These are phyloP conservation scores for Friedmanniomyces endolithicus DNA, from an alignment of 495 filamentous ascomycete species.

Conservation along the genomic window DNA sequence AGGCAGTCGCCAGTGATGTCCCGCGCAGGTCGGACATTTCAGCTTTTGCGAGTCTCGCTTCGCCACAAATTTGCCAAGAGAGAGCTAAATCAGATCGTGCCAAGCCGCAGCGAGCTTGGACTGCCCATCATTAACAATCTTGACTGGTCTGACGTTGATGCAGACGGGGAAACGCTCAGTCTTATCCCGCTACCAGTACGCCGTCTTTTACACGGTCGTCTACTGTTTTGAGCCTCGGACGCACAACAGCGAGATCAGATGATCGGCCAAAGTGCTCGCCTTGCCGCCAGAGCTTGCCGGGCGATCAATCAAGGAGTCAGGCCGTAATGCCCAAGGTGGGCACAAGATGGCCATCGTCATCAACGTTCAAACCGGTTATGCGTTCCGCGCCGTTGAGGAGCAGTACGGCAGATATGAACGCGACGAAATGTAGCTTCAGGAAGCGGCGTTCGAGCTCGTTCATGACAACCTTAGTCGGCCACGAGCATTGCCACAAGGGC, in stretches of 20 bases:
- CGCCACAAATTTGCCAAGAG: background rate
- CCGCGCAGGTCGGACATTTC: too few relatives aligned
- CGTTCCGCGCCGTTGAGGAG: conserved; percentile 71
- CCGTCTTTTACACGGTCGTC: conserved; percentile 26
- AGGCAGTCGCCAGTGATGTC: too few relatives aligned
- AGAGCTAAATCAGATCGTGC: background rate
- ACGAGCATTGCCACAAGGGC: conserved; percentile 56
- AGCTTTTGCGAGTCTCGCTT: too few relatives aligned
- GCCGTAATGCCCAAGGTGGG: background rate
- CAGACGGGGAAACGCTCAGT: background rate
- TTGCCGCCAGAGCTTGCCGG: conserved; percentile 53
- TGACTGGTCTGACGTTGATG: background rate
- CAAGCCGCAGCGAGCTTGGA: background rate
- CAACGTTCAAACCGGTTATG: conserved; percentile 61
- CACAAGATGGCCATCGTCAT: background rate
- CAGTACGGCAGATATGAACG: conserved; percentile 60
- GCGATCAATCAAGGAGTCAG: conserved; percentile 64
- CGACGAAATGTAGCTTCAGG: conserved; percentile 61
- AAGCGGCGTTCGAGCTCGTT: conserved; percentile 62
- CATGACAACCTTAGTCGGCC: conserved; percentile 54
- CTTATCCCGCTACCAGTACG: background rate
- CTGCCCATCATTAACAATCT: background rate
- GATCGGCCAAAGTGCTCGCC: conserved; percentile 58
- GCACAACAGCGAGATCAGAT: conserved; percentile 59
- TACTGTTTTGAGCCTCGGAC: conserved; percentile 62